These are phyloP conservation scores for Entomortierella beljakovae DNA, from an alignment of 192 early-diverging fungal genomes.

Conservation along the genomic window DNA sequence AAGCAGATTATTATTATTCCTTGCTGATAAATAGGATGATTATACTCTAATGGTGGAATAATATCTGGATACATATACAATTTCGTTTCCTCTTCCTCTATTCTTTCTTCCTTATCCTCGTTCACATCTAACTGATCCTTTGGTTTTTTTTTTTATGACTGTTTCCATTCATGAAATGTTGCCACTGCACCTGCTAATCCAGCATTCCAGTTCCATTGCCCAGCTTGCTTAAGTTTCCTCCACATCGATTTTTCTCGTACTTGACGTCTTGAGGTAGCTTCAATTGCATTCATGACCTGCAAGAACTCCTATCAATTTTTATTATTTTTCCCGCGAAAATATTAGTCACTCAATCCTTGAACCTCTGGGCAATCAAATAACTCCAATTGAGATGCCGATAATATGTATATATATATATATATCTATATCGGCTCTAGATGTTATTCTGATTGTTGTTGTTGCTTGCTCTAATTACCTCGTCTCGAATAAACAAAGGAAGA, in stretches of 20 bases:
- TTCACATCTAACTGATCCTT: not conserved
- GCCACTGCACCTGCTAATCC: slow-evolving; percentile 37
- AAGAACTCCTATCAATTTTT: slow-evolving; percentile 36
- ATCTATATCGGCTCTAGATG: not conserved
- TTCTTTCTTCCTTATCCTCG: not conserved
- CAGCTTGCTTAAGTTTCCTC: slow-evolving; percentile 43
- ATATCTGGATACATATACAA: no score
- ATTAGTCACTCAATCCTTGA: no score
- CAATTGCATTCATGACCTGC: slow-evolving; percentile 50
- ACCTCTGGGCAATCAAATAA: no score
- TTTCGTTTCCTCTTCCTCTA: not conserved
- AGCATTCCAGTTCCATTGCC: slow-evolving; percentile 49
- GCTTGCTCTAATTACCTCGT: slow-evolving; percentile 47
- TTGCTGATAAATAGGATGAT: no score
- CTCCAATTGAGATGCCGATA: not conserved
- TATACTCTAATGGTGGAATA: no score
- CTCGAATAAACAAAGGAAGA: slow-evolving; percentile 49
- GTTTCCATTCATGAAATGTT: slow-evolving; percentile 50
- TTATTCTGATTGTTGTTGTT: not conserved
- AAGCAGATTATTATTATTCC: no score
- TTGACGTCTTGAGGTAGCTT: slow-evolving; percentile 39
- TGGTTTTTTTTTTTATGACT: slow-evolving; percentile 16
- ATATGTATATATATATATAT: no score
- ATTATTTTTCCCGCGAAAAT: no score
- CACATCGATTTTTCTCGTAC: slow-evolving; percentile 39